Conservation (phyloP, 2,329 filamentous ascomycete genomes). For the Monosporascus ibericus region DNA sequence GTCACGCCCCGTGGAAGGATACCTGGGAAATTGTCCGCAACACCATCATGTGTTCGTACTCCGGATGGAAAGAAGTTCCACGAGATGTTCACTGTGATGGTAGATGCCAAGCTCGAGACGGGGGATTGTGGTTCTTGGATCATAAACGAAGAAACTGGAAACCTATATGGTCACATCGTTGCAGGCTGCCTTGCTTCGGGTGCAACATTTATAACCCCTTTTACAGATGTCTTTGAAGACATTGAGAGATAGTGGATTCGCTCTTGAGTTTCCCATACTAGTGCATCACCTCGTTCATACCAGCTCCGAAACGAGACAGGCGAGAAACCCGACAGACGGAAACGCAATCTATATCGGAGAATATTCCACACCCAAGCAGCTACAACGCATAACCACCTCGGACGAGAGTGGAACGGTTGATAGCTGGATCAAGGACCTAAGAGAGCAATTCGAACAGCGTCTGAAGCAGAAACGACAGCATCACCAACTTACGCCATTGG, state of each 20-base stretch:
- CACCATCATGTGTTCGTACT: background rate
- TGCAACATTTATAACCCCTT: background rate
- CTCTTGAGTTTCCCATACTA: background rate
- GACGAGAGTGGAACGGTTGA: no score
- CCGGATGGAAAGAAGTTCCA: background rate
- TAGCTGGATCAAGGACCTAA: no score
- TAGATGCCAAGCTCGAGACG: background rate
- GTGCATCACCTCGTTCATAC: background rate
- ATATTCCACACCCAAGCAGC: no score
- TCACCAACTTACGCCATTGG: no score
- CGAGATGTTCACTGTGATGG: background rate
- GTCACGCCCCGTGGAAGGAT: background rate
- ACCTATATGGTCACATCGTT: slow-evolving; percentile 1
- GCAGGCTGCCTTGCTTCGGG: background rate
- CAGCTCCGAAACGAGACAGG: no score
- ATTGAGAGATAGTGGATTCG: background rate
- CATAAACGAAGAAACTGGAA: background rate
- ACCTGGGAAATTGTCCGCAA: background rate
- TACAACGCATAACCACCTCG: no score
- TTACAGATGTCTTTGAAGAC: background rate
- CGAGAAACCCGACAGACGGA: slow-evolving; percentile 9
- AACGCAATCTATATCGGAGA: no score
- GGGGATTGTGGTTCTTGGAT: background rate
- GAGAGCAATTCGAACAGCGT: no score
- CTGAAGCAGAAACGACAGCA: no score